phyloP scores from a whole-genome alignment of 1,139 yeast genomes.

The Kazachstania sp. region DNA sequence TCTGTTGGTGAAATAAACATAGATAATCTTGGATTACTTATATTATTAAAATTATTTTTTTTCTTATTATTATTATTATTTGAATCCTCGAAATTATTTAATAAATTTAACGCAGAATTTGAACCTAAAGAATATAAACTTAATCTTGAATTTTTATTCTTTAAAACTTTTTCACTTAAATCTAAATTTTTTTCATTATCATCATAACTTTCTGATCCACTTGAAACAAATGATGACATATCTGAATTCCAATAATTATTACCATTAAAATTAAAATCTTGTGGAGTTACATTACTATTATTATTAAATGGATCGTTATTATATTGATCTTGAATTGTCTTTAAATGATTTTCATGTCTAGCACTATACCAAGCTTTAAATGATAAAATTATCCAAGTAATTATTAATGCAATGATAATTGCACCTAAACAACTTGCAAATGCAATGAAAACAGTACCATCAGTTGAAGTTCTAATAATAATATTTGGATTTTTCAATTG shows the following conservation, averaged over 20 bases:
- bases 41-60: neutral
- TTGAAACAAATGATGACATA: neutral
- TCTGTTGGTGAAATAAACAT: constrained; percentile 35
- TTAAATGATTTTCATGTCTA: constrained; percentile 16
- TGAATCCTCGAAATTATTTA: constrained; percentile 5
- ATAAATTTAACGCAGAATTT: constrained; percentile 8
- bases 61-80: neutral
- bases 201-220: constrained; percentile 4
- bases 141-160: constrained; percentile 13
- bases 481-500: constrained; percentile 4
- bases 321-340: constrained; percentile 14
- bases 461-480: neutral
- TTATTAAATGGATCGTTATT: constrained; percentile 4
- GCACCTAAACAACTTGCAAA: constrained; percentile 55
- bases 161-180: constrained; percentile 18
- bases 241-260: neutral
- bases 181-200: constrained; percentile 13
- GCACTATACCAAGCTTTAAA: constrained; percentile 22
- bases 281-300: neutral
- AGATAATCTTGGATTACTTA: constrained; percentile 20
- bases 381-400: constrained; percentile 13
- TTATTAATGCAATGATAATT: constrained; percentile 9
- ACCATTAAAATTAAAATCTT: neutral
- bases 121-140: constrained; percentile 22
- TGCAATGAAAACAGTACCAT: constrained; percentile 69